Percentiles rank a stretch among this genome's conserved stretches.
These are phyloP conservation scores for Leccinum subtestaceum DNA, from an alignment of 768 basidiomycete genomes.

Conservation along the genomic window DNA sequence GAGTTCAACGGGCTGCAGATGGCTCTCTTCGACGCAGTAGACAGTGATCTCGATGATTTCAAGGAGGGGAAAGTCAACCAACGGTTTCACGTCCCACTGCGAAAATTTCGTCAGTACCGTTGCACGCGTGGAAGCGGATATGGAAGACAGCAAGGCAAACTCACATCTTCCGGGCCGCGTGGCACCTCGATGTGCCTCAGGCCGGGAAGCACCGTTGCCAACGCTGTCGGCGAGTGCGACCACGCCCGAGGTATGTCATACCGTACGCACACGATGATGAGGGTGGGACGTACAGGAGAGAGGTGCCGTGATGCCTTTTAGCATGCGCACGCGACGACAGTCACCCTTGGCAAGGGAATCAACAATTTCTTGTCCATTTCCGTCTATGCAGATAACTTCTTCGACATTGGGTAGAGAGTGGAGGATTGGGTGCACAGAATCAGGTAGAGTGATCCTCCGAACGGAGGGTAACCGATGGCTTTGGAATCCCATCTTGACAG, in stretches of 20 bases:
- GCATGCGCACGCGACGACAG: conserved; percentile 2
- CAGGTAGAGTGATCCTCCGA: conserved; percentile 8
- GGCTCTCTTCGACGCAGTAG: neutral
- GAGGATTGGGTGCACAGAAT: conserved; percentile 9
- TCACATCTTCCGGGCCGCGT: neutral
- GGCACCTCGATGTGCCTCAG: conserved; percentile 4
- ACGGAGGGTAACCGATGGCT: conserved; percentile 10
- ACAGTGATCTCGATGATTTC: conserved; percentile 4
- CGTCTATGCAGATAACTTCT: conserved; percentile 8
- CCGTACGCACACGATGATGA: neutral
- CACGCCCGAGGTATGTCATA: neutral
- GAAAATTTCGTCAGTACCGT: neutral
- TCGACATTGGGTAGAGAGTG: conserved; percentile 10
- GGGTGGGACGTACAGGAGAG: conserved; percentile 3
- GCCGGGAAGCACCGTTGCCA: conserved; percentile 9
- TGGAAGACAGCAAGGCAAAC: neutral
- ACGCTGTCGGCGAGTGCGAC: neutral
- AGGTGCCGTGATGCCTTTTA: conserved; percentile 6
- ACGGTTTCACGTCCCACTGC: neutral
- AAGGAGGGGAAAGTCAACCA: neutral
- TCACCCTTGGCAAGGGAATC: conserved; percentile 7
- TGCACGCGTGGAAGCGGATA: neutral
- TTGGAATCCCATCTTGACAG: conserved; percentile 12
- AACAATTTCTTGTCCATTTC: conserved; percentile 4
- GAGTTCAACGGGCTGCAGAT: neutral